Conservation (phyloP, 768 basidiomycete species). For the Lactarius trivialis region DNA sequence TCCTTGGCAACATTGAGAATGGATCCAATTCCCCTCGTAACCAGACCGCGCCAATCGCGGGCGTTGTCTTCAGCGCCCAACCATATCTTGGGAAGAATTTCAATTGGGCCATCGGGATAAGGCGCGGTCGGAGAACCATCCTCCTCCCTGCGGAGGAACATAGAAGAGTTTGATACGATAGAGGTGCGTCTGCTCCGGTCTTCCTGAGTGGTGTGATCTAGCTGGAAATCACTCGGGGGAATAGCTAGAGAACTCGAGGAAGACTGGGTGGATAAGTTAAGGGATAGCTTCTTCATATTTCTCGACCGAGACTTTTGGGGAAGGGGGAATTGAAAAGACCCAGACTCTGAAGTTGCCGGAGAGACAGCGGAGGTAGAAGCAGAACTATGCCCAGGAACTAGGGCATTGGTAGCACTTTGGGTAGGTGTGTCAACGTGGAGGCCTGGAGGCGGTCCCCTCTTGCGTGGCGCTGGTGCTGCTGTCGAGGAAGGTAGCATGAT, state of each 20-base stretch:
- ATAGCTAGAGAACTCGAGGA: conserved; percentile 47
- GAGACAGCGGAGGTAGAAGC: conserved; percentile 45
- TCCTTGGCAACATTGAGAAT: conserved; percentile 94
- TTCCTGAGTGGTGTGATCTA: conserved; percentile 28
- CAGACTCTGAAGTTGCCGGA: conserved; percentile 47
- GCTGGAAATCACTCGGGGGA: conserved; percentile 31
- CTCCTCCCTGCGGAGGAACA: conserved; percentile 54
- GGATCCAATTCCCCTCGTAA: conserved; percentile 66
- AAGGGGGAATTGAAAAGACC: conserved; percentile 39
- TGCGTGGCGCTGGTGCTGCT: conserved; percentile 37
- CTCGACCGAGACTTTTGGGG: conserved; percentile 42
- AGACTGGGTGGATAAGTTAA: conserved; percentile 56
- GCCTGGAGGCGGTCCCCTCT: conserved; percentile 46
- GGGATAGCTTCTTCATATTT: conserved; percentile 74
- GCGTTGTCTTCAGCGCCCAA: conserved; percentile 92
- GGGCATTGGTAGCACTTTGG: conserved; percentile 42
- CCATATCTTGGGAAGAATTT: conserved; percentile 82
- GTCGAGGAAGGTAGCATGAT: conserved; percentile 26
- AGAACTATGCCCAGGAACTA: conserved; percentile 38
- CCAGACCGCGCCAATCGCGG: conserved; percentile 66
- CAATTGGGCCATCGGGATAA: conserved; percentile 74
- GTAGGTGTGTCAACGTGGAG: conserved; percentile 55
- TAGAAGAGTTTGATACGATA: conserved; percentile 52
- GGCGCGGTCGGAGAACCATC: conserved; percentile 60
- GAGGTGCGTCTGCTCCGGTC: conserved; percentile 56